phyloP scores from a whole-genome alignment of 306 rosid species.

The Coriaria nepalensis region DNA sequence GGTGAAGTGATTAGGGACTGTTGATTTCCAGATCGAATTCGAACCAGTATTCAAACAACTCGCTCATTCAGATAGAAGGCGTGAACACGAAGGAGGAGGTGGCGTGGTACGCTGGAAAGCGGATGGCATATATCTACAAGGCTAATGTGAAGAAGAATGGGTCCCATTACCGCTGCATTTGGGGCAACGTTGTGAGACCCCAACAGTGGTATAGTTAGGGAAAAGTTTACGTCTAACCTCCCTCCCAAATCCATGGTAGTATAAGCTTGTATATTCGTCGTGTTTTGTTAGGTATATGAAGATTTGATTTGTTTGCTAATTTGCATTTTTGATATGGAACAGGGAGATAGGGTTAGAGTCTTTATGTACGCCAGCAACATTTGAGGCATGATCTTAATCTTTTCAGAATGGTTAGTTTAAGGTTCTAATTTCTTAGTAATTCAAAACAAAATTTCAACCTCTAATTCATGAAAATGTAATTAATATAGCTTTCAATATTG shows the following conservation, averaged over 20 bases:
- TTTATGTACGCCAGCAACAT: too few species aligned
- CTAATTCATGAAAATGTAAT: too few species aligned
- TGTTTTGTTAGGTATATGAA: too few species aligned
- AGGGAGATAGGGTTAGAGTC: too few species aligned
- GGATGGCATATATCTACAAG: conserved; percentile 68
- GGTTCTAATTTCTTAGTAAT: too few species aligned
- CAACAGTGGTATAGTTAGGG: conserved; percentile 75
- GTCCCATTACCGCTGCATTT: conserved; percentile 66
- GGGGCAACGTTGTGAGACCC: conserved; percentile 80
- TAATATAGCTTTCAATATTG: too few species aligned
- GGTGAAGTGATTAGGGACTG: neutral
- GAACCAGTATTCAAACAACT: conserved; percentile 63
- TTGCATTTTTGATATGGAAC: too few species aligned
- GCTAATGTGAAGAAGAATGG: conserved; percentile 68
- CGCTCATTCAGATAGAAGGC: conserved; percentile 61
- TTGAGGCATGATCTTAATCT: too few species aligned
- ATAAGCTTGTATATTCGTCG: neutral
- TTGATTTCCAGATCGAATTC: conserved; percentile 41
- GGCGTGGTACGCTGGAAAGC: conserved; percentile 67
- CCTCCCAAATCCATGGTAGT: conserved; percentile 82
- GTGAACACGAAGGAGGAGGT: conserved; percentile 79
- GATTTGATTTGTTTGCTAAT: too few species aligned
- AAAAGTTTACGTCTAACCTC: conserved; percentile 65
- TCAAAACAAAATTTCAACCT: too few species aligned
- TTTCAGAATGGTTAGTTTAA: too few species aligned